Evolutionary conservation across 768 basidiomycete genomes (phyloP), one percentile per base, ranked within the genome.

Genomic region (Pisolithus marmoratus): DNA sequence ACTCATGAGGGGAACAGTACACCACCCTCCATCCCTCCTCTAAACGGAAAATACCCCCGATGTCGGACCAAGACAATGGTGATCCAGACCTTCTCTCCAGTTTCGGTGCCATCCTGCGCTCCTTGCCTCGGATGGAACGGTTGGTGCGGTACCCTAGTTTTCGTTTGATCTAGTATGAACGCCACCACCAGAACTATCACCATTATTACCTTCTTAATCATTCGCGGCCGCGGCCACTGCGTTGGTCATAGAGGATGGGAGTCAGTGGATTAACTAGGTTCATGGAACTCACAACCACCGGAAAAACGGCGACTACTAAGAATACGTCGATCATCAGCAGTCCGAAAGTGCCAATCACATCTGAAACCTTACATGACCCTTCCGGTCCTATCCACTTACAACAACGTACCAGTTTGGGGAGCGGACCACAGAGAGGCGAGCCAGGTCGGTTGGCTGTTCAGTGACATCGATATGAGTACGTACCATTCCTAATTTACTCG

Each of bases 391-490:
- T 71, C 5, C 12, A 15, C 29, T 11, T 34, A 34, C 34, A 15
- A 12, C 34, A 34, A 34, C 71, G 69, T 43, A 67, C 72, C 23
- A 80, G 83, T 64, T 47, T n/a, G n/a, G 66, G 58, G 62, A n/a
- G 65, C 70, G 26, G 54, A 74, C 5, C 63, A 63, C 36, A 63
- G 66, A 36, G 82, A 85, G 59, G 79, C 83, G 67, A 81, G 82
- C 61, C 71, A 77, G 42, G 80, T 82, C 41, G 78, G n/a, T 47
- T 85, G 84, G 3, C 68, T 82, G 62, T 66, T 72, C 76, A 14
- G 70, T 85, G 51, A 64, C 78, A 23, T 91, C 87, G 88, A 72
- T 82, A 90, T 60, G 88, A 90, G 89, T 88, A 56, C 49, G 82
- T 73, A 20, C 19, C 38, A 49, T 31, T 51, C 15, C 17, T 44